Conservation (phyloP, 2,329 filamentous ascomycete species). For the Knufia petricola region DNA sequence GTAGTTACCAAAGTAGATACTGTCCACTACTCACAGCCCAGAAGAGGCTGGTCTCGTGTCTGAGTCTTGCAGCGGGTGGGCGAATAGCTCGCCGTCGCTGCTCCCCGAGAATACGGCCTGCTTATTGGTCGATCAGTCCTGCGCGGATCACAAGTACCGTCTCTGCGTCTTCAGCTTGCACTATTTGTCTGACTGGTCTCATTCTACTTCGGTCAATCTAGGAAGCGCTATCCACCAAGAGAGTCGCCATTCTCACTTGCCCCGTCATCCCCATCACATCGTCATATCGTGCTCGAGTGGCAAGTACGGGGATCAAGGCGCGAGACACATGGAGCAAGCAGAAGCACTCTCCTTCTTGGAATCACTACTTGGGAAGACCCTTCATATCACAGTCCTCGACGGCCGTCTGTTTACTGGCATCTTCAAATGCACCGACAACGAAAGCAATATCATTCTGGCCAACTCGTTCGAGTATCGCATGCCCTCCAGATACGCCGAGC, state of each 20-base stretch:
- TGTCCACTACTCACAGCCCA: too few relatives aligned
- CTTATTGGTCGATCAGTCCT: background rate
- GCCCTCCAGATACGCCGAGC: constrained; percentile 47
- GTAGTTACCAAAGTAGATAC: too few relatives aligned
- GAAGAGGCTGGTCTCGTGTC: too few relatives aligned
- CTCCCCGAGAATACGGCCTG: constrained; percentile 2
- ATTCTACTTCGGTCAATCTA: too few relatives aligned
- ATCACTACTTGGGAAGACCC: constrained; percentile 21
- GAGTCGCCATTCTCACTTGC: too few relatives aligned
- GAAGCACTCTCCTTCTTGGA: constrained; percentile 21
- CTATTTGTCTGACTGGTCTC: too few relatives aligned
- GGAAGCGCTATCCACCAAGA: too few relatives aligned
- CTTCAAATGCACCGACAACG: constrained; percentile 90
- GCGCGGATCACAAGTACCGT: too few relatives aligned
- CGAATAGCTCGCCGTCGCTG: background rate
- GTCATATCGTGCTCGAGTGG: too few relatives aligned
- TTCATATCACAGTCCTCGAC: constrained; percentile 21
- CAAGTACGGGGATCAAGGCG: too few relatives aligned
- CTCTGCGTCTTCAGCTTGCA: too few relatives aligned
- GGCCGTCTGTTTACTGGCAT: constrained; percentile 74
- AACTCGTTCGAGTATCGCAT: constrained; percentile 83
- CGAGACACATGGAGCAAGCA: constrained; percentile 19
- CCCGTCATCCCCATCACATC: too few relatives aligned
- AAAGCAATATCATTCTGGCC: constrained; percentile 77
- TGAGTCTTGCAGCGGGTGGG: background rate